Evolutionary conservation across 1,139 yeast genomes (phyloP), one percentile per base, ranked within the genome.

Genomic region (Debaryomyces coudertii): DNA sequence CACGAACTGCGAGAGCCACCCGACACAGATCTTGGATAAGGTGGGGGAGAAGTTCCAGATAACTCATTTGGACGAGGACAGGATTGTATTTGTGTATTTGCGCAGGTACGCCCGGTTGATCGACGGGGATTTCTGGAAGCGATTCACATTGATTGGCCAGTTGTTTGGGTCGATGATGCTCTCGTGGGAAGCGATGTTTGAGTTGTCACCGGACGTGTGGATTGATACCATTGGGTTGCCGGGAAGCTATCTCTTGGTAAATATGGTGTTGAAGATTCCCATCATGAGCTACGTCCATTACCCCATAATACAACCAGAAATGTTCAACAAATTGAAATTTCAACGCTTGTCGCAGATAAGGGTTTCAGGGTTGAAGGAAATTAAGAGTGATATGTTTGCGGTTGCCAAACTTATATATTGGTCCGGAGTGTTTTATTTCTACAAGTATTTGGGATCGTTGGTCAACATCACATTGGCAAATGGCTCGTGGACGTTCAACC

Each of bases 191-290:
- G 96, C 96, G 0, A 62, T 90, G 48, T 68, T 71, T 50, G 78
- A 77, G 53, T 73, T 89, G 35, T 75, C 86, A 6, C 97, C 98
- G 0, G 98, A 93, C 63, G 77, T 90, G n/a, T 90, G 92, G 82
- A 75, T 93, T 29, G 99, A 95, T 60, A 92, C 99, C 1, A 86
- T 90, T 77, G 99, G 99, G 0, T 82, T 89, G 49, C 98, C 99
- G 0, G 93, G 93, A 47, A 72, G 86, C 27, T 90, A 90, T 62
- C 57, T 61, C 35, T 57, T 84, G 29, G 80, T 88, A 0, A 65
- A 76, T 16, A 60, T 69, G 55, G 60, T 81, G 35, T 71, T 87
- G 37, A 75, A 78, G 50, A 71, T 90, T 25, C 99, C 99, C 1
- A 77, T 93, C 27, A 69, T 87, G 25, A 82, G 97, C 1, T 95